Conservation (phyloP, 1,284 basidiomycete genomes). For the Malassezia arunalokei region DNA sequence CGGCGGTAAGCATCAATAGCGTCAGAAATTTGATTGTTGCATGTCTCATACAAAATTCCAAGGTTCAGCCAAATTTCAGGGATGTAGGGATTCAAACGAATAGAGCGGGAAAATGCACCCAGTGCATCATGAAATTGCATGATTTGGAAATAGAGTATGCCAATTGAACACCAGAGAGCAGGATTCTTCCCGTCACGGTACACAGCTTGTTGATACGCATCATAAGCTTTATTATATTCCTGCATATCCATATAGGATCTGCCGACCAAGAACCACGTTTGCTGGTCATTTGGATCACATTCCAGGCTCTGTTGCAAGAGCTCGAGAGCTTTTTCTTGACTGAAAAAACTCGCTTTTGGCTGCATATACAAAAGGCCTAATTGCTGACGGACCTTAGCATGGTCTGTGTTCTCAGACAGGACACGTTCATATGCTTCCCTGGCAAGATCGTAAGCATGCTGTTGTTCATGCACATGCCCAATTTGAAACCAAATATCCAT, state of each 20-base stretch:
- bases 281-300: slow-evolving; percentile 80
- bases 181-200: slow-evolving; percentile 97
- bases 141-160: slow-evolving; percentile 98
- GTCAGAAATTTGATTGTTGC: slow-evolving; percentile 97
- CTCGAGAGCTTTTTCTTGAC: slow-evolving; percentile 83
- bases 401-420: slow-evolving; percentile 76
- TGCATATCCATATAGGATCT: slow-evolving; percentile 98
- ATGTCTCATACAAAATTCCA: slow-evolving; percentile 89
- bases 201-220: slow-evolving; percentile 97
- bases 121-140: slow-evolving; percentile 96
- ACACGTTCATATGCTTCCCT: slow-evolving; percentile 97
- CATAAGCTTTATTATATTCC: slow-evolving; percentile 98
- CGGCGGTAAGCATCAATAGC: slow-evolving; percentile 82
- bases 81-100: slow-evolving; percentile 96
- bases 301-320: slow-evolving; percentile 72
- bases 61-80: slow-evolving; percentile 99
- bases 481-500: slow-evolving; percentile 99
- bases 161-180: slow-evolving; percentile 99
- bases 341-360: slow-evolving; percentile 80
- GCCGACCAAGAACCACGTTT: slow-evolving; percentile 96
- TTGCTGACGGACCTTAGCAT: slow-evolving; percentile 94
- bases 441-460: slow-evolving; percentile 79
- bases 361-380: slow-evolving; percentile 96
- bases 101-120: slow-evolving; percentile 94
- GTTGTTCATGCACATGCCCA: slow-evolving; percentile 93